Base-by-base conservation (phyloP, 108 stramenopile species). In the Cafeteria roenbergensis region DNA sequence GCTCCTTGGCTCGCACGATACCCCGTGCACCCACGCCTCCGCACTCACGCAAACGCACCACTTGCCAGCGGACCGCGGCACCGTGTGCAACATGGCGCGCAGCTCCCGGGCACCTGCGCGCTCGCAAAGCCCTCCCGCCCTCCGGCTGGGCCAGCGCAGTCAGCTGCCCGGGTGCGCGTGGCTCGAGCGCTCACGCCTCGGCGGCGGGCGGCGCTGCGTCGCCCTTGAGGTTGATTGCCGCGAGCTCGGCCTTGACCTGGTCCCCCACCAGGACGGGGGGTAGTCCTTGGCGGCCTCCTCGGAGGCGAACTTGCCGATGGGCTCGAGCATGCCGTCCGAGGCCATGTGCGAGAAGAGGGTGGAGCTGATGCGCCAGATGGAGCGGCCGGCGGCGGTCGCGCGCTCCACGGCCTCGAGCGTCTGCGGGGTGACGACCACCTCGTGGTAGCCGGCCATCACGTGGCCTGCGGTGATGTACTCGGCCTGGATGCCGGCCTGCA, bases 391-490 rank as follows among this genome's bases (percentile, higher is more conserved):
- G 32, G 31, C 33, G 36, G 48, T 64, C 22, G 73, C 54, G 25
- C 31, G 30, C 27, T 32, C 30, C 25, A 80, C 74, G 12, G 72
- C 64, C 30, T 71, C 53, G 29, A 67, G 21, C 27, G 78, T 79
- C 33, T 60, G 61, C n/a, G 63, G 32, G 9, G 51, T 32, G 34
- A 80, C 78, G n/a, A 70, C 72, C 34, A 78, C 78, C 70, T 81
- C 80, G 54, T 81, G 80, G 63, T 80, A 81, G n/a, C 80, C 80
- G 9, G 79, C 79, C 55, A 69, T 25, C 17, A 81, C 71, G 57
- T 80, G 68, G 1, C 80, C 80, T 0, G 74, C 80, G 9, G 80
- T 81, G 36, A 78, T 34, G 48, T 75, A 34, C 57, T 81, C 79
- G 24, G 67, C 14, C 73, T 81, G 80, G 48, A 73, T 78, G 27